Evolutionary conservation across 1,139 yeast species (phyloP).

Genomic region (Oligophagozyma castellii): DNA sequence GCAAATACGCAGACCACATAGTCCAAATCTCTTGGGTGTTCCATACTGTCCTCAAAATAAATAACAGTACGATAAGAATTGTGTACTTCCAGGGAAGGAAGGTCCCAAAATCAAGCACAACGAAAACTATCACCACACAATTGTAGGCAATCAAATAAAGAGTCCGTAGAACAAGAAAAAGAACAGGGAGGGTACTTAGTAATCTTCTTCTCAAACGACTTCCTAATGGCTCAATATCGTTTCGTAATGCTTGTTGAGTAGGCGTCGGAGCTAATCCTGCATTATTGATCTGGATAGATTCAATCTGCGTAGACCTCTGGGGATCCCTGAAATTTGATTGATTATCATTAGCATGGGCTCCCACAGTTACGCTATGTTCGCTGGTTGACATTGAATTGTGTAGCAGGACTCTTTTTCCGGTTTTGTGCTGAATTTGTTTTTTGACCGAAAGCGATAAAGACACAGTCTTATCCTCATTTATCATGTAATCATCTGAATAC

Average conservation of each 20-base stretch:
- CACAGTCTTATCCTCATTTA: slow-evolving; percentile 6
- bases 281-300: too few relatives aligned
- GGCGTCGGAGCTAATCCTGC: too few relatives aligned
- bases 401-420: not conserved
- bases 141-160: slow-evolving; percentile 12
- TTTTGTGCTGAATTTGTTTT: not conserved
- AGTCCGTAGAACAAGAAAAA: slow-evolving; percentile 6
- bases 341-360: too few relatives aligned
- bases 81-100: slow-evolving; percentile 11
- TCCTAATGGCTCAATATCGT: too few relatives aligned
- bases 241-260: too few relatives aligned
- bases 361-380: too few relatives aligned
- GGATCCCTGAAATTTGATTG: too few relatives aligned
- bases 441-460: slow-evolving; percentile 5
- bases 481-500: slow-evolving; percentile 8
- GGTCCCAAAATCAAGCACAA: slow-evolving; percentile 11
- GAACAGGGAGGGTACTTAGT: too few relatives aligned
- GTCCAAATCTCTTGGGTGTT: slow-evolving; percentile 15
- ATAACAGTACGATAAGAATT: slow-evolving; percentile 7
- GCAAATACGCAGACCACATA: slow-evolving; percentile 16
- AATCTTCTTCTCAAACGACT: too few relatives aligned
- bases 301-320: too few relatives aligned
- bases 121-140: slow-evolving; percentile 12
- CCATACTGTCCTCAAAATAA: slow-evolving; percentile 12
- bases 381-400: too few relatives aligned